These are phyloP conservation scores for Capillidium heterosporum DNA, from an alignment of 371 early-diverging fungal species.

Conservation along the genomic window DNA sequence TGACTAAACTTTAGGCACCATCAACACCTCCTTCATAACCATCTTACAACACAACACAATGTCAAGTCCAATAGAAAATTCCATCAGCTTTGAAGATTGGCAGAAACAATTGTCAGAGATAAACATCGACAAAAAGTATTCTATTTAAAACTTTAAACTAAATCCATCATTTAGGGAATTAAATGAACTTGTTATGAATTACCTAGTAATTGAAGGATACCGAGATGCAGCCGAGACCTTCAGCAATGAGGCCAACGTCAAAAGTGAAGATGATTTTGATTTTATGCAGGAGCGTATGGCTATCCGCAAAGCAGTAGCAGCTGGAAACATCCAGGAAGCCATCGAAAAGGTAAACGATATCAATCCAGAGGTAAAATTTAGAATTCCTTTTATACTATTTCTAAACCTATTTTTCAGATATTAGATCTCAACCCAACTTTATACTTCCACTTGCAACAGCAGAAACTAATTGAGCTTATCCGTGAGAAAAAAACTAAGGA, in stretches of 20 bases:
- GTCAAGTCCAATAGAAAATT: not conserved
- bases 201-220: slow-evolving; percentile 92
- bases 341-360: slow-evolving; percentile 89
- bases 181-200: slow-evolving; percentile 94
- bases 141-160: too few species aligned
- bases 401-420: slow-evolving; percentile 28
- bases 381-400: not conserved
- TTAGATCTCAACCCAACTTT: slow-evolving; percentile 87
- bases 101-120: not conserved
- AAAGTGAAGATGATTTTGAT: slow-evolving; percentile 59
- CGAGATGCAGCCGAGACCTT: slow-evolving; percentile 95
- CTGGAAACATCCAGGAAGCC: slow-evolving; percentile 78
- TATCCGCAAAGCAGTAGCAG: slow-evolving; percentile 79
- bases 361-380: slow-evolving; percentile 68
- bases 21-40: too few species aligned
- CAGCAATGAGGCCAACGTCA: slow-evolving; percentile 59
- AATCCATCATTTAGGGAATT: slow-evolving; percentile 34
- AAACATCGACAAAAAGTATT: not conserved
- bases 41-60: too few species aligned
- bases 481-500: slow-evolving; percentile 54
- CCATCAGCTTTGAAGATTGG: not conserved
- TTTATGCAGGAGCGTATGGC: slow-evolving; percentile 86
- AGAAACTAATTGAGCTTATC: slow-evolving; percentile 86
- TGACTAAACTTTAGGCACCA: too few species aligned
- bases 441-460: slow-evolving; percentile 89